These are phyloP conservation scores for Penicillium robsamsonii DNA, from an alignment of 495 filamentous ascomycete genomes.

Conservation along the genomic window DNA sequence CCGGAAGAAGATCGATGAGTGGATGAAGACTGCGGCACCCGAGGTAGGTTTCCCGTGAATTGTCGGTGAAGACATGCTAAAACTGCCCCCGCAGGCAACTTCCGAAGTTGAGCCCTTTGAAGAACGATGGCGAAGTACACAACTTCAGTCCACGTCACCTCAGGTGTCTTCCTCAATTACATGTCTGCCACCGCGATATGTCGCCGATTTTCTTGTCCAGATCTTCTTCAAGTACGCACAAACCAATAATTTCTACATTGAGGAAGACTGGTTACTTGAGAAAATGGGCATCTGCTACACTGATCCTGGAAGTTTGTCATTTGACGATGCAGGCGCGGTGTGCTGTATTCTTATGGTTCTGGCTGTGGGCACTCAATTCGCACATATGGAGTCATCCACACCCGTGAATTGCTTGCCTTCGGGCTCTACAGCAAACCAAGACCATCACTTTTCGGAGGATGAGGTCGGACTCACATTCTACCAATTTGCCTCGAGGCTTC, in stretches of 20 bases:
- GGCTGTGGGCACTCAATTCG: constrained; percentile 55
- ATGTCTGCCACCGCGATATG: constrained; percentile 50
- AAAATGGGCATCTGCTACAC: constrained; percentile 48
- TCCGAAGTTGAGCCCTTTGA: constrained; percentile 46
- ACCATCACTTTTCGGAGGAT: constrained; percentile 50
- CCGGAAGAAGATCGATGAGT: constrained; percentile 48
- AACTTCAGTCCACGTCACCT: constrained; percentile 47
- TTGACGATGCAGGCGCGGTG: constrained; percentile 46
- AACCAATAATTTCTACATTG: constrained; percentile 53
- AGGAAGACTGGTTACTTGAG: constrained; percentile 48
- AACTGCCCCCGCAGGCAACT: constrained; percentile 28
- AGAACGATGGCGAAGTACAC: constrained; percentile 49
- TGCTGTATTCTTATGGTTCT: constrained; percentile 52
- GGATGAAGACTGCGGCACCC: constrained; percentile 45
- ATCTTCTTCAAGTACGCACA: constrained; percentile 55
- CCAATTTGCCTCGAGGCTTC: constrained; percentile 47
- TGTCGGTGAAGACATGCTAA: constrained; percentile 7
- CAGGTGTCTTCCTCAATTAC: constrained; percentile 40
- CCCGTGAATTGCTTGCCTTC: constrained; percentile 39
- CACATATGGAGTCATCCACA: constrained; percentile 49
- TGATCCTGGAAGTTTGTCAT: constrained; percentile 39
- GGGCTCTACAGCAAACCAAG: constrained; percentile 31
- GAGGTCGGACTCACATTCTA: constrained; percentile 54
- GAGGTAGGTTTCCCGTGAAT: constrained; percentile 31
- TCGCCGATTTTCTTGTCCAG: constrained; percentile 50